Evolutionary conservation across 306 rosid species (phyloP).

Genomic region (Arachis stenosperma): DNA sequence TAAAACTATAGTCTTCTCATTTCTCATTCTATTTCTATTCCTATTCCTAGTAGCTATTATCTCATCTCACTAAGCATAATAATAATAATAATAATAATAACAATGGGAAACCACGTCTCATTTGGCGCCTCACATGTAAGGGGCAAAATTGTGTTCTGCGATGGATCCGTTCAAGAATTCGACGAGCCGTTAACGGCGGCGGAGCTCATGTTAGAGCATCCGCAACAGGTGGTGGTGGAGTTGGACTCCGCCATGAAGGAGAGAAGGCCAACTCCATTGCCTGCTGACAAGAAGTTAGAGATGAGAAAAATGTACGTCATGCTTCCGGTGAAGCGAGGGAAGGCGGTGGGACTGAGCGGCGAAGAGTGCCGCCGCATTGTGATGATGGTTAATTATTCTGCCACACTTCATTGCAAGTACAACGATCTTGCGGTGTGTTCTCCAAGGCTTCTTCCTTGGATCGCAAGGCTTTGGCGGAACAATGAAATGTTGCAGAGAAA

Average conservation of each 20-base stretch:
- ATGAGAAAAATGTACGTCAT: constrained; percentile 61
- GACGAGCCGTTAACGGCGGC: constrained; percentile 62
- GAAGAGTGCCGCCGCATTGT: constrained; percentile 61
- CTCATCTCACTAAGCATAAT: too few relatives aligned
- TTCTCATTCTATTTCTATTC: not conserved
- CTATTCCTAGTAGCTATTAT: not conserved
- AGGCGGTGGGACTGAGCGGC: constrained; percentile 49
- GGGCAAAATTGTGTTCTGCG: constrained; percentile 59
- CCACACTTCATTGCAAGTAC: constrained; percentile 39
- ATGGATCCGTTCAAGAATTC: constrained; percentile 73
- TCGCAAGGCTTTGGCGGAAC: constrained; percentile 52
- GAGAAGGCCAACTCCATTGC: constrained; percentile 60
- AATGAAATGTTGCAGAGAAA: constrained; percentile 24
- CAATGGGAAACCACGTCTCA: constrained; percentile 75
- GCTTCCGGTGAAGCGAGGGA: constrained; percentile 80
- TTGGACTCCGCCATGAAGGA: constrained; percentile 49
- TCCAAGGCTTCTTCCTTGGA: constrained; percentile 54
- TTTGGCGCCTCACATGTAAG: constrained; percentile 5
- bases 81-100: too few relatives aligned
- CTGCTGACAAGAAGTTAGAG: constrained; percentile 71
- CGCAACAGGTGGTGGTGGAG: constrained; percentile 86
- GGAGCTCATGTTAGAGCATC: constrained; percentile 87
- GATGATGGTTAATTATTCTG: constrained; percentile 41
- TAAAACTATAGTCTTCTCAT: not conserved
- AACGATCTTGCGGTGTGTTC: constrained; percentile 30